phyloP scores from a whole-genome alignment of 768 basidiomycete species.

The Macrolepiota fuliginosa region DNA sequence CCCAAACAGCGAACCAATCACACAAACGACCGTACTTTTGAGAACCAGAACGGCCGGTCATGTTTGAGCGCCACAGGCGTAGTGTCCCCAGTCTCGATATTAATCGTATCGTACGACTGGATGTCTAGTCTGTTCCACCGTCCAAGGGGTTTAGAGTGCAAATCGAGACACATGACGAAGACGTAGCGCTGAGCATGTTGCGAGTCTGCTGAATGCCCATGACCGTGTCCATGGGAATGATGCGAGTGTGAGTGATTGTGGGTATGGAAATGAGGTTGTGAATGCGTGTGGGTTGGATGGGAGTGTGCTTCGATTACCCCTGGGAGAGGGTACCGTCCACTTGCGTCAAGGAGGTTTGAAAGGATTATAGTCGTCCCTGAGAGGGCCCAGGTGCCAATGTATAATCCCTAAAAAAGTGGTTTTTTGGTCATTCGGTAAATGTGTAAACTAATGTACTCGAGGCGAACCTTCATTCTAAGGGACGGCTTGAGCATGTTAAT shows the following conservation, averaged over 20 bases:
- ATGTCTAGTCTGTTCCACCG: conserved; percentile 84
- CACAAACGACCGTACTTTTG: conserved; percentile 74
- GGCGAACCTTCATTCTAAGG: conserved; percentile 69
- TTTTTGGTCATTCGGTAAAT: not conserved
- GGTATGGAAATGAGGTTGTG: conserved; percentile 3
- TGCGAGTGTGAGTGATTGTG: conserved; percentile 7
- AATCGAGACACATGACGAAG: conserved; percentile 70
- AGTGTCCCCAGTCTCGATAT: conserved; percentile 72
- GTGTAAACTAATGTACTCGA: not conserved
- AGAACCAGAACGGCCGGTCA: conserved; percentile 93
- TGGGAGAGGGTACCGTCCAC: conserved; percentile 30
- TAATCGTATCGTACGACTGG: conserved; percentile 68
- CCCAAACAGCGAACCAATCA: not conserved
- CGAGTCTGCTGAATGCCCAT: conserved; percentile 16
- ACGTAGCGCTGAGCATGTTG: conserved; percentile 45
- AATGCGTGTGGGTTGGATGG: conserved; percentile 15
- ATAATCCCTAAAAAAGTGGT: conserved; percentile 52
- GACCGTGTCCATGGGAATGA: not conserved
- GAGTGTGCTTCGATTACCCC: not conserved
- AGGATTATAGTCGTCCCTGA: conserved; percentile 57
- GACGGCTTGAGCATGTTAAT: conserved; percentile 76
- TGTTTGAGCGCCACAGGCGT: conserved; percentile 71
- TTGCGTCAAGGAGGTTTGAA: conserved; percentile 62
- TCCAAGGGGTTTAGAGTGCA: conserved; percentile 79
- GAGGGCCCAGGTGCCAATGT: conserved; percentile 73